Base-by-base conservation (phyloP, 495 filamentous ascomycete species). In the Bathelium albidoporum region DNA sequence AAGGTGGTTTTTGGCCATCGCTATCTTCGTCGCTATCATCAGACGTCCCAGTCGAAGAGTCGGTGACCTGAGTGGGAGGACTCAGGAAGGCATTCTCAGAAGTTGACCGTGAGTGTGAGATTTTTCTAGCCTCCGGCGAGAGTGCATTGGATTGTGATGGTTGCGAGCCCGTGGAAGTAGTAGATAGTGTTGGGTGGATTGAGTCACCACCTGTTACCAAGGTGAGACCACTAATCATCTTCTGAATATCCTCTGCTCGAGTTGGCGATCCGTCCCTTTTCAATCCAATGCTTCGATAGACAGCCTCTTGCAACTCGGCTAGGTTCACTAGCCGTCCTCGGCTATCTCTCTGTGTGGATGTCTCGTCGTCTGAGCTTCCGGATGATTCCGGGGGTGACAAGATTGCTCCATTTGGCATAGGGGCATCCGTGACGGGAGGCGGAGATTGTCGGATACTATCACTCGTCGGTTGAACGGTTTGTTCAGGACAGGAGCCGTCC, bases 341-440 rank as follows among this genome's bases (percentile, higher is more conserved):
- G 39, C 78, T 79, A 60, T 16, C 75, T 22, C 72, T 71, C 69
- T 75, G 80, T 61, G 11, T 36, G 10, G 63, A 29, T 16, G 16
- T 43, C 9, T 84, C 82, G 65, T 96, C 94, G 73, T 98, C 94
- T 72, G 86, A 88, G 69, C 83, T 85, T 39, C 81, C 79, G 7
- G 79, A 76, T 12, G 93, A 96, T 62, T 96, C 92, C 0, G 92
- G 92, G 24, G 91, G 91, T 2, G 92, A 95, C 28, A 92, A 86
- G 58, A 95, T 80, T 41, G 90, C 90, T 59, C 87, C 90, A 39
- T 84, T 81, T 34, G 90, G 89, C 73, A 95, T 90, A 44, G 77
- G 74, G 34, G 83, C 82, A 75, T 86, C 83, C 65, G 82, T 89
- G 52, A 88, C 71, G 14, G 90, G 89, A 31, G 89, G 87, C 18